Conservation (phyloP, 805 yeast species). For the Saccharomycopsis malanga region DNA sequence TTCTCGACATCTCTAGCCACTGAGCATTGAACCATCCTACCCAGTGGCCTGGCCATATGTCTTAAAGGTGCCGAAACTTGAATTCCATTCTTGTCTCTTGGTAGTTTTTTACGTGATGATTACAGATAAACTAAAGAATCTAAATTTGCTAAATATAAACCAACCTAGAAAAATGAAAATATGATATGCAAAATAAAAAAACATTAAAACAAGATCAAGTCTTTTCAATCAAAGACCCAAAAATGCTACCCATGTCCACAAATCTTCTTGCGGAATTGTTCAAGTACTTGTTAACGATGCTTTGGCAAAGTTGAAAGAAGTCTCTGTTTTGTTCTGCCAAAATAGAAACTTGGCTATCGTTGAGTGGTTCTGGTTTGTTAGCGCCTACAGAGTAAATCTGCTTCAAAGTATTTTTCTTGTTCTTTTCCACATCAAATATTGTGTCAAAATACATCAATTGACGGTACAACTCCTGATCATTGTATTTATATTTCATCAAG, state of each 20-base stretch:
- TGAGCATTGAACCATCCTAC: no score
- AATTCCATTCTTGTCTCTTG: no score
- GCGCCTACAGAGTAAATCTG: conserved; percentile 38
- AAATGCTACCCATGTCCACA: conserved; percentile 79
- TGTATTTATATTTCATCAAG: conserved; percentile 66
- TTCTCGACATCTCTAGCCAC: no score
- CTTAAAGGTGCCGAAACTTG: no score
- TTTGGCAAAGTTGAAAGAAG: conserved; percentile 45
- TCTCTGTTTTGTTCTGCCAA: conserved; percentile 68
- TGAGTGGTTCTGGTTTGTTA: conserved; percentile 14
- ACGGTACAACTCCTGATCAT: conserved; percentile 76
- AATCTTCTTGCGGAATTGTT: conserved; percentile 80
- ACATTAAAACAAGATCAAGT: neutral
- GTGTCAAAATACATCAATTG: conserved; percentile 76
- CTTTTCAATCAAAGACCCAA: conserved; percentile 43
- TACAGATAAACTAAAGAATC: no score
- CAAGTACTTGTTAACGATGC: conserved; percentile 65
- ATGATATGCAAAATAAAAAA: no score
- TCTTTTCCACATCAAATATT: conserved; percentile 76
- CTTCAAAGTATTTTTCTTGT: conserved; percentile 48
- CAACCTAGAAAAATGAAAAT: no score
- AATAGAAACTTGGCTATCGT: conserved; percentile 7
- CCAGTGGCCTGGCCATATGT: no score
- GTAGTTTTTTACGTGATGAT: no score
- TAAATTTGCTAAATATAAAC: no score